Conservation (phyloP, 768 basidiomycete species). For the Termitomyces bulborhizus region DNA sequence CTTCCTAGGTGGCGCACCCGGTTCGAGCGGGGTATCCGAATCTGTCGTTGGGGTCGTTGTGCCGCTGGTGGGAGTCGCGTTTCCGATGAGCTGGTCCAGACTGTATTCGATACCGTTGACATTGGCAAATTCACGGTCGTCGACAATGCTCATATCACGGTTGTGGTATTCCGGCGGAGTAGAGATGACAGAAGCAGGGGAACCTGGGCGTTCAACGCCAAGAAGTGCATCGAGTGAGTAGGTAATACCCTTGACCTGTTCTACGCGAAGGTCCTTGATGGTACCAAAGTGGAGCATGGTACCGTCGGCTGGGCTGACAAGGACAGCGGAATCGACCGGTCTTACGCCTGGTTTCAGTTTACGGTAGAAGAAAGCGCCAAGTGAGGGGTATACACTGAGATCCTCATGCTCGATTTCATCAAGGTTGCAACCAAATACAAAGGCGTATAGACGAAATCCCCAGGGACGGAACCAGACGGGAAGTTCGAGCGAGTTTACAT, state of each 20-base stretch:
- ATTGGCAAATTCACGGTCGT: conserved; percentile 88
- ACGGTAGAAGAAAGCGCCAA: conserved; percentile 97
- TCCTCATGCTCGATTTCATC: conserved; percentile 82
- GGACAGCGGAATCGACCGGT: conserved; percentile 67
- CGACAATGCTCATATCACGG: conserved; percentile 55
- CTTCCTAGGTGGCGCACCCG: conserved; percentile 36
- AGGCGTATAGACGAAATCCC: conserved; percentile 81
- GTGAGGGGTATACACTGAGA: conserved; percentile 69
- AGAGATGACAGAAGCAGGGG: conserved; percentile 34
- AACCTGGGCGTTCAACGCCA: conserved; percentile 58
- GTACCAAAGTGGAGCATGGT: conserved; percentile 88
- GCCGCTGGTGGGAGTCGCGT: conserved; percentile 11
- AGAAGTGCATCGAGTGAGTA: conserved; percentile 94
- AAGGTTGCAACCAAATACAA: conserved; percentile 90
- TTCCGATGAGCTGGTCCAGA: conserved; percentile 82
- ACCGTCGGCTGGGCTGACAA: conserved; percentile 95
- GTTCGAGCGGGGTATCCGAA: conserved; percentile 22
- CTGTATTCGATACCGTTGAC: conserved; percentile 97
- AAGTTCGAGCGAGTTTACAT: conserved; percentile 86
- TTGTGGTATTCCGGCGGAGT: conserved; percentile 33
- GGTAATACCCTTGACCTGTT: conserved; percentile 97
- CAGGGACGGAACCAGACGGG: conserved; percentile 94
- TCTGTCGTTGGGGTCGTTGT: conserved; percentile 29
- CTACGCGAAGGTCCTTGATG: conserved; percentile 72
- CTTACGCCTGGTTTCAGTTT: conserved; percentile 75